Evolutionary conservation across 2,329 filamentous ascomycete species (phyloP).

Genomic region (Ustilaginoidea virens): DNA sequence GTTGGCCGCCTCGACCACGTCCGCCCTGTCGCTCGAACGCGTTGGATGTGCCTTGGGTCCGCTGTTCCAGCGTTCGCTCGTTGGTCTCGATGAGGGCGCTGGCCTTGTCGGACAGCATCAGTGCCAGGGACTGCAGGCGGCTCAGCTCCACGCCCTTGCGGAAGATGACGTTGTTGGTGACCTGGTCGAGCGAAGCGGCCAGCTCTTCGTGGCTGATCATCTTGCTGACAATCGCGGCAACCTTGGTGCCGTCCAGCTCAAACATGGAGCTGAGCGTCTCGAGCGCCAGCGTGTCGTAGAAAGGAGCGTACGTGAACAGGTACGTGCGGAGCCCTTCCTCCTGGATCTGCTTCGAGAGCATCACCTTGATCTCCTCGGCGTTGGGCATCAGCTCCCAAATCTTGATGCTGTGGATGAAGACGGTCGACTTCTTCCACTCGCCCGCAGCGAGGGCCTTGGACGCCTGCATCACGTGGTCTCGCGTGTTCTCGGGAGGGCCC

Average conservation of each 20-base stretch:
- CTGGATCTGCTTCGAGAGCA: conserved; percentile 97
- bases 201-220: conserved; percentile 99
- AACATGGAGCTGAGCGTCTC: conserved; percentile 85
- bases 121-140: conserved; percentile 83
- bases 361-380: conserved; percentile 82
- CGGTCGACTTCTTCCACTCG: conserved; percentile 94
- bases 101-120: conserved; percentile 91
- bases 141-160: conserved; percentile 97
- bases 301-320: conserved; percentile 97
- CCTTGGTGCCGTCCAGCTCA: conserved; percentile 80
- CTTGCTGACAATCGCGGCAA: conserved; percentile 88
- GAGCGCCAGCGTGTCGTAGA: conserved; percentile 92
- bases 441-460: conserved; percentile 92
- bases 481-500: conserved; percentile 93
- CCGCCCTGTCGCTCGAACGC: conserved; percentile 89
- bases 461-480: conserved; percentile 98
- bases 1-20: conserved; percentile 51
- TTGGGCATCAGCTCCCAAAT: conserved; percentile 98
- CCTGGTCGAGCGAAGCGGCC: conserved; percentile 88
- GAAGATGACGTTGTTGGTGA: conserved; percentile 96
- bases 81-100: conserved; percentile 92
- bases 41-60: conserved; percentile 88
- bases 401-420: conserved; percentile 95
- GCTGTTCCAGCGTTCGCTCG: conserved; percentile 91
- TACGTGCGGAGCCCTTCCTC: conserved; percentile 97